These are phyloP conservation scores for Phytophthora hibernalis DNA, from an alignment of 352 stramenopile species.

Conservation along the genomic window DNA sequence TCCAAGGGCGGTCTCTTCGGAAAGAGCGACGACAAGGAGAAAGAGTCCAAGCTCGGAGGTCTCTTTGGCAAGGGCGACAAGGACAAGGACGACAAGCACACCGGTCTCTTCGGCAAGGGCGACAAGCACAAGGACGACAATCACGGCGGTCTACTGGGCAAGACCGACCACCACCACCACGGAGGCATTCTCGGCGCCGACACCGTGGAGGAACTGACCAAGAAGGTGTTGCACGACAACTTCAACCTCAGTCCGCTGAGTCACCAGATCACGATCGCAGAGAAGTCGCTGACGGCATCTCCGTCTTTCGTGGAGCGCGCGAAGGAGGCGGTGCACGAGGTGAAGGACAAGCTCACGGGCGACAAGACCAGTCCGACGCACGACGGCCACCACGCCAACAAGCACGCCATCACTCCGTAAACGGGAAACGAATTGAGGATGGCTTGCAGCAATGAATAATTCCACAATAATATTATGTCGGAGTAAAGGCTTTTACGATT, in stretches of 20 bases:
- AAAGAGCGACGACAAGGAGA: too few relatives aligned
- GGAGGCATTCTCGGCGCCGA: neutral
- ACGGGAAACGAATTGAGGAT: too few relatives aligned
- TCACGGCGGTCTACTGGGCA: neutral
- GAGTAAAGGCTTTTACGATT: too few relatives aligned
- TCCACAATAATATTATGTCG: too few relatives aligned
- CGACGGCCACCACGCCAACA: slow-evolving; percentile 3
- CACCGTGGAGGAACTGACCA: slow-evolving; percentile 6
- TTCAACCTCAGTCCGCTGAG: slow-evolving; percentile 7
- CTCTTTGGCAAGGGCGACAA: too few relatives aligned
- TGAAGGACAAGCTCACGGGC: slow-evolving; percentile 5
- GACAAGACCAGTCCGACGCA: slow-evolving; percentile 8
- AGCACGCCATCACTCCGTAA: slow-evolving; percentile 2
- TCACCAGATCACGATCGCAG: slow-evolving; percentile 6
- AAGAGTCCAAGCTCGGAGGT: too few relatives aligned
- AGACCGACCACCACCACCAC: slow-evolving; percentile 3
- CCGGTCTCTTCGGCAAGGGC: slow-evolving; percentile 8
- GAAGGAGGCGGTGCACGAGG: slow-evolving; percentile 6
- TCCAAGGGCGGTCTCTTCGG: neutral
- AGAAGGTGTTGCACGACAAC: slow-evolving; percentile 1
- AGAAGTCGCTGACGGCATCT: slow-evolving; percentile 2
- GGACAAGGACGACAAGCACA: slow-evolving; percentile 7
- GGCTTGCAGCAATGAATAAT: too few relatives aligned
- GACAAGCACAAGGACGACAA: slow-evolving; percentile 20
- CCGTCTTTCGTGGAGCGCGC: slow-evolving; percentile 3